These are phyloP conservation scores for Lactarius sanguifluus DNA, from an alignment of 768 basidiomycete genomes.

Conservation along the genomic window DNA sequence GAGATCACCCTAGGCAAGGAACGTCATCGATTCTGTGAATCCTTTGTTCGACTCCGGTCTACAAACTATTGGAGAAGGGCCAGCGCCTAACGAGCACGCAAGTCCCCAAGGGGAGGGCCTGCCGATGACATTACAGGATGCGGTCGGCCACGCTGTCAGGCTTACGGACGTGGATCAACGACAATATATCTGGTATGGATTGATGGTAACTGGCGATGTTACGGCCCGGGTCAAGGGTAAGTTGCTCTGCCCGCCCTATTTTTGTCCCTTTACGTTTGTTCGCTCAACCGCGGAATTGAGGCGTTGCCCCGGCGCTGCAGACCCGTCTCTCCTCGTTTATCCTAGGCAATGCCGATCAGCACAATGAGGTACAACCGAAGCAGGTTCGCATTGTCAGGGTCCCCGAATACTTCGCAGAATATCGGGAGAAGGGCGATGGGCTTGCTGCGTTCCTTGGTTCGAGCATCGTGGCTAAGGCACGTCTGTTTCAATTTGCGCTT, in stretches of 20 bases:
- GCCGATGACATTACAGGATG: slow-evolving; percentile 59
- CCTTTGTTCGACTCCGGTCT: slow-evolving; percentile 78
- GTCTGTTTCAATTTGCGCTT: not conserved
- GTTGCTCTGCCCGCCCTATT: slow-evolving; percentile 20
- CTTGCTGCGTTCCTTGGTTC: slow-evolving; percentile 78
- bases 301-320: slow-evolving; percentile 56
- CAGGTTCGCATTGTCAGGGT: slow-evolving; percentile 60
- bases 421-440: slow-evolving; percentile 80
- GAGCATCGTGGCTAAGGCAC: slow-evolving; percentile 83
- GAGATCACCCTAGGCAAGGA: slow-evolving; percentile 81
- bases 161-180: slow-evolving; percentile 64
- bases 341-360: slow-evolving; percentile 57
- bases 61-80: slow-evolving; percentile 37
- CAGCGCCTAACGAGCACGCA: slow-evolving; percentile 19
- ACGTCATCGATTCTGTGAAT: slow-evolving; percentile 87
- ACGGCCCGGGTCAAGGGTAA: slow-evolving; percentile 70
- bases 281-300: slow-evolving; percentile 27
- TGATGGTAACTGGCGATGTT: slow-evolving; percentile 80
- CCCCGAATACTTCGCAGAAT: slow-evolving; percentile 91
- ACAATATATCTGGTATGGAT: slow-evolving; percentile 71
- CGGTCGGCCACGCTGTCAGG: slow-evolving; percentile 60
- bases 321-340: slow-evolving; percentile 66
- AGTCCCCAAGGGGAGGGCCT: slow-evolving; percentile 33
- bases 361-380: slow-evolving; percentile 72
- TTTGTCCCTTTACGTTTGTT: slow-evolving; percentile 11